phyloP scores from a whole-genome alignment of 2,329 filamentous ascomycete genomes.

The Colletotrichum camelliae region DNA sequence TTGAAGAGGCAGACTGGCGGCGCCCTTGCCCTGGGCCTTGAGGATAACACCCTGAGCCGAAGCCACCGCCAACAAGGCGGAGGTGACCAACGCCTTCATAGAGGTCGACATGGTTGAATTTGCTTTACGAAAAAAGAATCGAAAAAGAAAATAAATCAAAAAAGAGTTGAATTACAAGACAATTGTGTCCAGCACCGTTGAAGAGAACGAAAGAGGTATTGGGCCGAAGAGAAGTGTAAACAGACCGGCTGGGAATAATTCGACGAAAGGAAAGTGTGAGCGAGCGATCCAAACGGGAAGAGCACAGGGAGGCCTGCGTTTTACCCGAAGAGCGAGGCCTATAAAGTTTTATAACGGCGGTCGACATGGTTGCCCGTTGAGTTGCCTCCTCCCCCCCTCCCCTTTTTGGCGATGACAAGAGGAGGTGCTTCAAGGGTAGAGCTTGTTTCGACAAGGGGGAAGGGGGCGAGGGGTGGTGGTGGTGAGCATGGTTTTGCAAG shows the following conservation, averaged over 20 bases:
- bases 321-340: constrained; percentile 6
- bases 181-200: constrained; percentile 19
- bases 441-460: constrained; percentile 17
- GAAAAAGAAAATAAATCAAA: constrained; percentile 26
- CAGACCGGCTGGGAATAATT: neutral
- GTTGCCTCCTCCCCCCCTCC: neutral
- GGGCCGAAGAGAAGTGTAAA: neutral
- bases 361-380: neutral
- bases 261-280: constrained; percentile 1
- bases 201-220: neutral
- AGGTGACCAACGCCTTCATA: constrained; percentile 35
- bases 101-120: constrained; percentile 38
- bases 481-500: neutral
- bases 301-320: constrained; percentile 1
- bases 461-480: neutral
- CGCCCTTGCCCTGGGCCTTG: constrained; percentile 49
- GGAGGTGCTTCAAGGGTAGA: neutral
- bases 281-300: constrained; percentile 1
- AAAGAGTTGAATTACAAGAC: neutral
- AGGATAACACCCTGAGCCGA: constrained; percentile 54
- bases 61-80: constrained; percentile 38
- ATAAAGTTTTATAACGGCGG: constrained; percentile 10
- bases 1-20: constrained; percentile 52
- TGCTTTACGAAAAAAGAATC: constrained; percentile 11
- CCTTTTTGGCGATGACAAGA: constrained; percentile 1